Base-by-base conservation (phyloP, 2,329 filamentous ascomycete species). In the Onygena corvina region DNA sequence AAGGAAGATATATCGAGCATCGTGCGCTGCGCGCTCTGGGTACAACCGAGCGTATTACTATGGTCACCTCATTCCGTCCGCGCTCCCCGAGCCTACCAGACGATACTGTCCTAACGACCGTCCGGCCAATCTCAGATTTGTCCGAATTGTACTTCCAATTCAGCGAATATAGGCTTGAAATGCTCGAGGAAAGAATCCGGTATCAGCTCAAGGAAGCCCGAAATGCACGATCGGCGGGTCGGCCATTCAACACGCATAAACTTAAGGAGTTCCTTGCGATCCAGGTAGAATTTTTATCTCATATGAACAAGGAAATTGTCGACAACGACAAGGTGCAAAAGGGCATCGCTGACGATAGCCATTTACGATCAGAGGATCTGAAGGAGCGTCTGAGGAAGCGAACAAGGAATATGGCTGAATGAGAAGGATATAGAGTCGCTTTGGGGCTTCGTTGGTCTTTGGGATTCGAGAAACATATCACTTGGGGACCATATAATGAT, bases 1-100 rank as follows among this genome's bases (percentile, higher is more conserved):
- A 84, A 61, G 81, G 80, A 12, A 71, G 80, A 18, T 82, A 83
- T 64, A 80, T 84, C 52, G 74, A 77, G 54, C 80, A 84, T 60
- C 73, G 77, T 52, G 81, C 80, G 1, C 69, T 81, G 14, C 74
- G 72, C 9, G 76, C 79, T 7, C 63, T 77, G 1, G 77, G 77
- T 14, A 70, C 70, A 3, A 71, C 72, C 20, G 80, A 83, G 61
- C 74, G 80, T 29, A 81, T 84, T 62, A 77, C 71, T 36, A 79
- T 80, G 66, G 78, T 84, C 46, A 84, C 80, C 0, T 78, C 76
- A 3, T 83, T 82, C 66, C 72, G 81, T 7, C 78, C 80, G 1
- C 74, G 71, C 47, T 72, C 69, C 18, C 67, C 78, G 1, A 66
- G 65, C 16, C 58, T 76, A 35, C 71, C 69, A 12, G 81, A 84